A percentile compares a stretch with the other conserved stretches of the same genome.
These are phyloP conservation scores for Exophiala calicioides DNA, from an alignment of 2,329 filamentous ascomycete genomes.

Conservation along the genomic window DNA sequence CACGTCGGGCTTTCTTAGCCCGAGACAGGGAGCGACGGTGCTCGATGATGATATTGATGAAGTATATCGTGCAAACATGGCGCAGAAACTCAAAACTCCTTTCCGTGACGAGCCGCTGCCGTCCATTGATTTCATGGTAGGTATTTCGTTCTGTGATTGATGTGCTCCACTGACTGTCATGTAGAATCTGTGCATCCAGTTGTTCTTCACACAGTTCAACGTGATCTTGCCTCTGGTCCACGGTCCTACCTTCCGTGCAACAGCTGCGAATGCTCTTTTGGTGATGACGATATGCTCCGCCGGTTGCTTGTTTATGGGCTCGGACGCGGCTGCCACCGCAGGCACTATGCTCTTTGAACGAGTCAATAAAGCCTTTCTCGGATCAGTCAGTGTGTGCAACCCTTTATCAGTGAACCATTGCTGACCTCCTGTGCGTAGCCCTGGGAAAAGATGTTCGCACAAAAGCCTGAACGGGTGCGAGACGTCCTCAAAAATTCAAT, in stretches of 20 bases:
- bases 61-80: constrained; percentile 6
- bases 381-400: constrained; percentile 24
- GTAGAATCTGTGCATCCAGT: constrained; percentile 30
- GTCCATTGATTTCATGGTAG: constrained; percentile 12
- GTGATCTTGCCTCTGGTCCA: constrained; percentile 32
- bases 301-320: constrained; percentile 32
- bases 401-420: too few species aligned
- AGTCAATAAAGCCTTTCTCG: constrained; percentile 32
- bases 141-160: not conserved
- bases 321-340: constrained; percentile 22
- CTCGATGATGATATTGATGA: constrained; percentile 13
- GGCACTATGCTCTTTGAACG: constrained; percentile 33
- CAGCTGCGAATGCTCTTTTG: constrained; percentile 28
- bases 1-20: not conserved
- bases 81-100: constrained; percentile 1
- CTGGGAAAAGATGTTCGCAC: constrained; percentile 8
- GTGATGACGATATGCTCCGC: constrained; percentile 33
- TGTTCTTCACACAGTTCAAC: constrained; percentile 32
- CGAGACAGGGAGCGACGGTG: not conserved
- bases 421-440: too few species aligned
- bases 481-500: constrained; percentile 15
- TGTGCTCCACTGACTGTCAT: not conserved
- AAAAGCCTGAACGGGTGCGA: constrained; percentile 5
- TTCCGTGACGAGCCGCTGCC: constrained; percentile 15
- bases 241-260: constrained; percentile 31